These are phyloP conservation scores for Dipteronia dyeriana DNA, from an alignment of 345 rosid species.

Conservation along the genomic window DNA sequence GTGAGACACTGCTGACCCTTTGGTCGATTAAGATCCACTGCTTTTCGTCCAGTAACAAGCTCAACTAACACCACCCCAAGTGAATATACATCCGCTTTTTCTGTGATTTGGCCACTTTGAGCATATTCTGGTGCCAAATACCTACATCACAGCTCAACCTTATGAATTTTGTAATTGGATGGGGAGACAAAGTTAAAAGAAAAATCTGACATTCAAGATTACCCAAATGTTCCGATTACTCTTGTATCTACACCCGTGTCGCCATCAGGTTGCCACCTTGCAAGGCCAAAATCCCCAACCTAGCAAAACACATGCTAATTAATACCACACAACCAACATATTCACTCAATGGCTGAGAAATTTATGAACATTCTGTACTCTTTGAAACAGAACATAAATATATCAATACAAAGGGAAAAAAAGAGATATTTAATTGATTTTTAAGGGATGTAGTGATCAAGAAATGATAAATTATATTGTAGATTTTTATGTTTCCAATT, in stretches of 20 bases:
- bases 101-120: conserved; percentile 96
- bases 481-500: no score
- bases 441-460: no score
- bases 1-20: conserved; percentile 98
- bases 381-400: background rate
- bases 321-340: background rate
- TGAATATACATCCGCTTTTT: conserved; percentile 97
- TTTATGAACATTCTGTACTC: background rate
- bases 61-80: conserved; percentile 96
- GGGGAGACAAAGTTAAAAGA: conserved; percentile 5
- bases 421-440: no score
- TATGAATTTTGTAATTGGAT: background rate
- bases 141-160: conserved; percentile 45
- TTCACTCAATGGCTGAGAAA: background rate
- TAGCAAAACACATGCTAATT: conserved; percentile 27
- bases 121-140: conserved; percentile 99
- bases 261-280: conserved; percentile 99
- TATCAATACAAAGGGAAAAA: no score
- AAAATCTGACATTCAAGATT: conserved; percentile 27
- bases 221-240: conserved; percentile 99
- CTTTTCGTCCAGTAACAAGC: conserved; percentile 95
- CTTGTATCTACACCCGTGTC: conserved; percentile 91
- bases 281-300: conserved; percentile 99
- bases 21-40: conserved; percentile 85
- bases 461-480: no score